Evolutionary conservation across 192 early-diverging fungal genomes (phyloP), one percentile per base, ranked within the genome.

Genomic region (Powellomyces hirtus): DNA sequence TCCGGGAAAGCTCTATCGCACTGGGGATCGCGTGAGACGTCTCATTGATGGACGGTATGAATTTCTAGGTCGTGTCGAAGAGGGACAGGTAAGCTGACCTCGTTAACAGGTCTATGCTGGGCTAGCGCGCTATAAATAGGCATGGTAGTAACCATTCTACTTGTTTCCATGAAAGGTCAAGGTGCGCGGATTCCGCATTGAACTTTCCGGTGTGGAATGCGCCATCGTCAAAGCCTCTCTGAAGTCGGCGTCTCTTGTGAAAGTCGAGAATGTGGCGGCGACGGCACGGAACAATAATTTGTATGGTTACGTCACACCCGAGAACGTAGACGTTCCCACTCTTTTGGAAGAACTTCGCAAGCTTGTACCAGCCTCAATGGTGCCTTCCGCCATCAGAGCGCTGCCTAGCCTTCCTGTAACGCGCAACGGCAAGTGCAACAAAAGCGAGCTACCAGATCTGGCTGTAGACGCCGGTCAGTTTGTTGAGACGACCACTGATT

Each of bases 291-390:
- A 64, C 26, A 51, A 70, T n/a, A 34, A 36, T 13, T 38, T 80
- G 38, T 49, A 79, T 14, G 76, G 34, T 1, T 80, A 56, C 57
- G 53, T 75, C 10, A 64, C 70, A 7, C 79, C 79, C 2, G 49
- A 33, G 13, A n/a, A 22, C 20, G 20, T 72, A 1, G 58, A 66
- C 38, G 38, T 53, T 0, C 36, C 67, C 26, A 31, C 8, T 26
- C 37, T 78, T 8, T 26, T 13, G 31, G 13, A 55, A 14, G 27
- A 27, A 1, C 11, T 66, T 20, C 13, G 16, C 13, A 35, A 29
- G 57, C 29, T 58, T 4, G 45, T 78, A 34, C 74, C 76, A 27
- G 11, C 38, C 22, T 78, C 75, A 56, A 78, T 78, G 76, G 38
- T 56, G 10, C 76, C 76, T 11, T 33, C 75, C 7, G 20, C 33